Evolutionary conservation across 2,329 filamentous ascomycete genomes (phyloP).

Genomic region (Hypocrella siamensis): DNA sequence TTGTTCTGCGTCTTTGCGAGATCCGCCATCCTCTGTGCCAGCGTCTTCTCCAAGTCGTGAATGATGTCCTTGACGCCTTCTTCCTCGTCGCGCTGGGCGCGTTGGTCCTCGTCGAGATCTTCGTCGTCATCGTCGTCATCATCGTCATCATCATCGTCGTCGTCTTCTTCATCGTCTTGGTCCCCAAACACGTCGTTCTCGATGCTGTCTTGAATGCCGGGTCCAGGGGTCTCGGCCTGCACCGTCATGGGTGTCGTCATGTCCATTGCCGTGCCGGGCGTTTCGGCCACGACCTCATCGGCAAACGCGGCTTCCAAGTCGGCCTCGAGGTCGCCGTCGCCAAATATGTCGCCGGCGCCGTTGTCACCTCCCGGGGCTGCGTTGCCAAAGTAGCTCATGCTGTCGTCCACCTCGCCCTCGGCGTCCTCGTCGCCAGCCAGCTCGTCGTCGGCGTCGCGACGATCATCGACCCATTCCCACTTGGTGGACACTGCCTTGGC

Average conservation of each 20-base stretch:
- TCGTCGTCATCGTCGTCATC: slow-evolving; percentile 34
- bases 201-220: slow-evolving; percentile 25
- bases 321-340: slow-evolving; percentile 34
- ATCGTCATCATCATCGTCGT: slow-evolving; percentile 22
- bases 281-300: slow-evolving; percentile 22
- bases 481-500: slow-evolving; percentile 40
- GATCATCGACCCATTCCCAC: slow-evolving; percentile 50
- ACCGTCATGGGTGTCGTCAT: slow-evolving; percentile 29
- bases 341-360: slow-evolving; percentile 14
- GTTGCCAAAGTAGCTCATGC: slow-evolving; percentile 21
- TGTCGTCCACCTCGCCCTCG: slow-evolving; percentile 29
- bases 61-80: slow-evolving; percentile 41
- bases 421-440: slow-evolving; percentile 32
- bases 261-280: slow-evolving; percentile 25
- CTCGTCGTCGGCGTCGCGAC: slow-evolving; percentile 24
- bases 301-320: slow-evolving; percentile 39
- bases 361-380: slow-evolving; percentile 16
- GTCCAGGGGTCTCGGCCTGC: slow-evolving; percentile 27
- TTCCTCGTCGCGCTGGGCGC: slow-evolving; percentile 31
- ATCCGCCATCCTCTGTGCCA: slow-evolving; percentile 27
- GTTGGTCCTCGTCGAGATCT: slow-evolving; percentile 37
- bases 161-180: slow-evolving; percentile 29
- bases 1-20: slow-evolving; percentile 26
- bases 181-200: slow-evolving; percentile 23
- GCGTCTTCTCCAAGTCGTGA: slow-evolving; percentile 33